Evolutionary conservation across 257 asterid species (phyloP).

Genomic region (Rubia yunnanensis): DNA sequence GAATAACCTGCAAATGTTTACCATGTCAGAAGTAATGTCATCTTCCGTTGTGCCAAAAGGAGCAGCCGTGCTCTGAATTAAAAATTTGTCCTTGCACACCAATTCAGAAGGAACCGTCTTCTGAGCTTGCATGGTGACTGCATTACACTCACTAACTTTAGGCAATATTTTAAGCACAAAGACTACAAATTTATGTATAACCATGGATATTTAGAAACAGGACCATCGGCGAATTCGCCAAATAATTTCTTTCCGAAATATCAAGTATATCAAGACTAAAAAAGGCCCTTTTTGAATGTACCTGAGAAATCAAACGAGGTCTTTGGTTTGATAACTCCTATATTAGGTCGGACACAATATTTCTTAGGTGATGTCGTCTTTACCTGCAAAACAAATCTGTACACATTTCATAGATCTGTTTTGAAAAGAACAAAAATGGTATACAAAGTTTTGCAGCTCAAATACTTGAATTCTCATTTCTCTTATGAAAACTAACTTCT

Average conservation of each 20-base stretch:
- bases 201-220: neutral
- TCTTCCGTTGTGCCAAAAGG: constrained; percentile 70
- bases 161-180: neutral
- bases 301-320: constrained; percentile 69
- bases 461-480: neutral
- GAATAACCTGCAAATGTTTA: constrained; percentile 25
- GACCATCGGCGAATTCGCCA: neutral
- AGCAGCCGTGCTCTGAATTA: constrained; percentile 69
- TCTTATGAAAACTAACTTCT: neutral
- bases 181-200: neutral
- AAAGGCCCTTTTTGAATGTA: constrained; percentile 12
- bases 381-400: constrained; percentile 43
- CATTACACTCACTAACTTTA: constrained; percentile 11
- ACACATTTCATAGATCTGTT: constrained; percentile 3
- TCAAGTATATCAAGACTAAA: neutral
- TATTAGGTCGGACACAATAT: constrained; percentile 81
- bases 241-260: neutral
- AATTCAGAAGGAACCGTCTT: constrained; percentile 48
- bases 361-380: constrained; percentile 92
- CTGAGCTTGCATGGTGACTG: constrained; percentile 91
- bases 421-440: neutral
- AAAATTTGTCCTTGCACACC: constrained; percentile 82
- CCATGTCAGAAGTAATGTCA: constrained; percentile 61
- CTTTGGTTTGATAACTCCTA: constrained; percentile 75
- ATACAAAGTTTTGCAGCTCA: neutral